These are phyloP conservation scores for Xylaria castorea DNA, from an alignment of 495 filamentous ascomycete genomes.

Conservation along the genomic window DNA sequence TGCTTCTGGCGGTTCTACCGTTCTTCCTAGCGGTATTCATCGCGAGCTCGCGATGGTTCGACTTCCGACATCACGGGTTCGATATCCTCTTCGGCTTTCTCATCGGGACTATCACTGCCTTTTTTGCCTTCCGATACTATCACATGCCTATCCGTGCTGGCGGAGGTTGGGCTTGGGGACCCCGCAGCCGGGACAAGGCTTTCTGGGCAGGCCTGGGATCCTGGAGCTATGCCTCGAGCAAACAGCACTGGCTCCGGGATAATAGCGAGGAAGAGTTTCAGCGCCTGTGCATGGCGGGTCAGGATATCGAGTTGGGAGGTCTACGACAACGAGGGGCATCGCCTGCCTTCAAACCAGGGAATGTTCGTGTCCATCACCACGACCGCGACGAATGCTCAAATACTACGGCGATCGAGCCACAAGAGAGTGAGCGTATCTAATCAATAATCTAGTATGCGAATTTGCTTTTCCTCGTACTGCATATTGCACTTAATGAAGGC, in stretches of 20 bases:
- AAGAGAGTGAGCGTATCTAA: constrained; percentile 18
- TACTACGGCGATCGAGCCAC: constrained; percentile 7
- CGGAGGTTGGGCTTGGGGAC: constrained; percentile 64
- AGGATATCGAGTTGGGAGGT: constrained; percentile 39
- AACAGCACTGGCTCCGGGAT: constrained; percentile 41
- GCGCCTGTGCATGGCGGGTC: constrained; percentile 26
- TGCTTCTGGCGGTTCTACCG: constrained; percentile 70
- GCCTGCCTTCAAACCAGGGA: constrained; percentile 24
- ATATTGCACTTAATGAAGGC: neutral
- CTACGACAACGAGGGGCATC: constrained; percentile 32
- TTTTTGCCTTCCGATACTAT: constrained; percentile 62
- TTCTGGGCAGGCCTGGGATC: constrained; percentile 70
- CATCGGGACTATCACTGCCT: constrained; percentile 60
- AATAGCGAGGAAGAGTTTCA: constrained; percentile 46
- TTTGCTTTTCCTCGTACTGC: neutral
- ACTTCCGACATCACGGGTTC: constrained; percentile 88
- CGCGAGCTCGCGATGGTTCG: constrained; percentile 70
- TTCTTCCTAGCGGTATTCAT: constrained; percentile 63
- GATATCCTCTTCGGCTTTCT: constrained; percentile 82
- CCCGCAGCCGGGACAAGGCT: constrained; percentile 56
- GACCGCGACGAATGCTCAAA: constrained; percentile 32
- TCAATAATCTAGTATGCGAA: neutral
- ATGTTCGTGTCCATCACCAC: constrained; percentile 19
- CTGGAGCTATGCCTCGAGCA: constrained; percentile 54
- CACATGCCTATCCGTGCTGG: constrained; percentile 71